A percentile compares a stretch with the other conserved stretches of the same genome.
Evolutionary conservation across 2,329 filamentous ascomycete species (phyloP).

Genomic region (Penicillium sumatraense): DNA sequence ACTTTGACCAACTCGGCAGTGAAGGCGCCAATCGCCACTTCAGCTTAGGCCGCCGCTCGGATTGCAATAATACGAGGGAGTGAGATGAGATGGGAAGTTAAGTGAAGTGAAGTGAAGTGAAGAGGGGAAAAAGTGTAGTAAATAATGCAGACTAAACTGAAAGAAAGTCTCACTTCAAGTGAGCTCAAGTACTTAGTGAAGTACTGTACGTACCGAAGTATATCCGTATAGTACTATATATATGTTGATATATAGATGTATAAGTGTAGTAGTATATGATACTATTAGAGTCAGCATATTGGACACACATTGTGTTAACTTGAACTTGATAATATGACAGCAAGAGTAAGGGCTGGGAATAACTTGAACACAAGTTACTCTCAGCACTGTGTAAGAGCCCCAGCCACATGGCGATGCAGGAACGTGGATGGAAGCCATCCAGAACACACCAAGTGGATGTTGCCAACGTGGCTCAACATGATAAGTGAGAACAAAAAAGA

Average conservation of each 20-base stretch:
- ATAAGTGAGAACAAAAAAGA: conserved; percentile 1
- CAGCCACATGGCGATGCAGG: conserved; percentile 8
- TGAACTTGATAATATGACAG: background rate
- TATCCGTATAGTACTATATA: background rate
- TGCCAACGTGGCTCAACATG: conserved; percentile 4
- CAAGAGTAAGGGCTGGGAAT: too few relatives aligned
- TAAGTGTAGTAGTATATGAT: background rate
- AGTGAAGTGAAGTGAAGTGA: background rate
- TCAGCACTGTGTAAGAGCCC: conserved; percentile 4
- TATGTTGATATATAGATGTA: background rate
- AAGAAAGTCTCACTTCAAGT: background rate
- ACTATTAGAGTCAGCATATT: background rate
- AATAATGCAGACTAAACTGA: background rate
- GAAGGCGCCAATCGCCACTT: too few relatives aligned
- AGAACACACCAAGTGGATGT: background rate
- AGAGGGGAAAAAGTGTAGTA: background rate
- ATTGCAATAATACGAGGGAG: conserved; percentile 10
- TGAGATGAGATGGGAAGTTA: background rate
- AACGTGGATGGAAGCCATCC: background rate
- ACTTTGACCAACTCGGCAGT: too few relatives aligned
- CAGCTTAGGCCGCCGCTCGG: conserved; percentile 14
- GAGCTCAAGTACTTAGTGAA: background rate
- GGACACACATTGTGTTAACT: background rate
- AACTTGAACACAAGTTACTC: background rate
- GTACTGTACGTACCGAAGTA: too few relatives aligned